These are phyloP conservation scores for Lentinula novae-zelandiae DNA, from an alignment of 1,284 basidiomycete genomes.

Conservation along the genomic window DNA sequence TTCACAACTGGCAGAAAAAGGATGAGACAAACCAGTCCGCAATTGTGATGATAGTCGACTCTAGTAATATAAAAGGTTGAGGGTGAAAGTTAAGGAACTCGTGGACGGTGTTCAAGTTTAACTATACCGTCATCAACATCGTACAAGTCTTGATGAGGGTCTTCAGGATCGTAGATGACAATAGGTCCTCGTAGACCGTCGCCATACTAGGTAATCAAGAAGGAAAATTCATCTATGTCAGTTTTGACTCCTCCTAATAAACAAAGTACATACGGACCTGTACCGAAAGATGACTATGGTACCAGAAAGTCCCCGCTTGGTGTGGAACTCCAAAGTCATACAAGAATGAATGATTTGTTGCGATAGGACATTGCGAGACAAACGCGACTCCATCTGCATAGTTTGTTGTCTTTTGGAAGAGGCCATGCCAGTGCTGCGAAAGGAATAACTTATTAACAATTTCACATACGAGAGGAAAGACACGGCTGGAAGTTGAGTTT, in stretches of 20 bases:
- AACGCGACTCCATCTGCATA: constrained; percentile 19
- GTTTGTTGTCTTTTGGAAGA: constrained; percentile 21
- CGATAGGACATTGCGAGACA: constrained; percentile 10
- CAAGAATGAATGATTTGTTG: constrained; percentile 24
- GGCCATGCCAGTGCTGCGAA: constrained; percentile 18
- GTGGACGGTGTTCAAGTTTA: not conserved
- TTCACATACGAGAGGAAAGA: too few relatives aligned
- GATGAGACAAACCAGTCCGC: constrained; percentile 3
- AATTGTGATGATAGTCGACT: constrained; percentile 10
- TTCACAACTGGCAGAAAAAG: not conserved
- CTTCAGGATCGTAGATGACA: constrained; percentile 9
- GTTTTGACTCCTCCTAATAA: too few relatives aligned
- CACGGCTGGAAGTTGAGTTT: not conserved
- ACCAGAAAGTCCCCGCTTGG: constrained; percentile 26
- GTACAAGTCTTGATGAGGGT: constrained; percentile 12
- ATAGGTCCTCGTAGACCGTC: constrained; percentile 16
- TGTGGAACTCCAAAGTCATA: constrained; percentile 20
- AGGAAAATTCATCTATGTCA: not conserved
- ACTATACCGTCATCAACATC: constrained; percentile 14
- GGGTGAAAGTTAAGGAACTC: not conserved
- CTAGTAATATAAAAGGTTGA: not conserved
- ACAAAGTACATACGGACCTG: not conserved
- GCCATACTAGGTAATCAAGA: constrained; percentile 5
- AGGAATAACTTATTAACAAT: not conserved
- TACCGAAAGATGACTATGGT: constrained; percentile 5